Base-by-base conservation (phyloP, 305 asterid species). In the Fraxinus floribunda region DNA sequence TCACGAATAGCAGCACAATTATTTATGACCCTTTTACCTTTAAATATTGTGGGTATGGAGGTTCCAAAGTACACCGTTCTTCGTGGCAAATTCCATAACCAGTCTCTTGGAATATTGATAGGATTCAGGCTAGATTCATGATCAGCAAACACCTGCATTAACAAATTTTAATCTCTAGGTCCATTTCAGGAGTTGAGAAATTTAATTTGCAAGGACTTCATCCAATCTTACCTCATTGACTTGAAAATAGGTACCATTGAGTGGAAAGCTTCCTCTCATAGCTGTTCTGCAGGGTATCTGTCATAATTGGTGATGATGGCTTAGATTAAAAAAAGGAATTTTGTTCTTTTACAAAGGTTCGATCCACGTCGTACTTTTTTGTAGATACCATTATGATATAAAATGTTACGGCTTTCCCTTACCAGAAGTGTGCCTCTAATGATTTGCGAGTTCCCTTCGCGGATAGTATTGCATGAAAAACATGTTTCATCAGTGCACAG, bases 361-460 rank as follows among this genome's bases (percentile, higher is more conserved):
- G 10, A 55, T 55, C 66, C 11, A 2, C 10, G 26, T 7, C 26
- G 0, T 55, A 55, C 49, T 34, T 16, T 15, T 30, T 7, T 35
- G 39, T 72, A 70, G 77, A 34, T 7, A 35, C 29, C 24, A 35
- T 72, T 72, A 26, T 72, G 11, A 34, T 72, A 71, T 16, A 60
- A 72, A 10, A 7, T 64, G 41, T 60, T 38, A 64, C 76, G 10
- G 80, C 78, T 78, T 80, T 78, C 20, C n/a, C 85, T 86, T 87
- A 97, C 99, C 97, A 97, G 90, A 86, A 97, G 87, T 75, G 99
- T 97, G 85, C 99, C 99, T 85, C 99, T 83, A 77, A 97, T 97
- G 73, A 94, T 97, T 88, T 95, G 94, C 75, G 95, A 85, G 66
- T 86, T 86, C 68, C 94, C 93, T 95, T 97, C 98, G 76, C 98